A percentile compares a stretch with the other conserved stretches of the same genome.
phyloP scores from a whole-genome alignment of 257 asterid species.

The Phtheirospermum japonicum region DNA sequence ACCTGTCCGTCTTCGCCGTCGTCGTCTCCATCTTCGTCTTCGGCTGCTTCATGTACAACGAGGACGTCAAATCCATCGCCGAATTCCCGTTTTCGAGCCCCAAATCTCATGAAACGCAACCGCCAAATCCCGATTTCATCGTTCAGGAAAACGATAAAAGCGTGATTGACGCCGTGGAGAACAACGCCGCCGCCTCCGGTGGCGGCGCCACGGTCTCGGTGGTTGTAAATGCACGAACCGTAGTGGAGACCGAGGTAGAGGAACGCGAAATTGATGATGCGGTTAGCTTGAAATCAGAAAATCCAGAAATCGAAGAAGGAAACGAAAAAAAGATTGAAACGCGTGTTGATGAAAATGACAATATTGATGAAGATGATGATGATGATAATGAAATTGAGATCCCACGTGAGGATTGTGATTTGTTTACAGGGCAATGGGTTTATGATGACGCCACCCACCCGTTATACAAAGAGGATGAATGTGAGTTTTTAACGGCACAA shows the following conservation, averaged over 20 bases:
- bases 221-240: constrained; percentile 43
- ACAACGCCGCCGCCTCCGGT: not conserved
- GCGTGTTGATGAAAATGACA: constrained; percentile 28
- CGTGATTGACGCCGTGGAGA: not conserved
- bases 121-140: not conserved
- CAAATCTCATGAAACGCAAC: constrained; percentile 28
- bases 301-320: constrained; percentile 21
- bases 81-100: constrained; percentile 61
- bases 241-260: constrained; percentile 44
- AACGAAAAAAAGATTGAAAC: constrained; percentile 30
- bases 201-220: constrained; percentile 29
- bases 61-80: constrained; percentile 61
- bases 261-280: not conserved
- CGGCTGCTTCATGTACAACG: constrained; percentile 72
- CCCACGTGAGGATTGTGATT: constrained; percentile 31
- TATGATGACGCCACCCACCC: constrained; percentile 1
- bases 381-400: constrained; percentile 31
- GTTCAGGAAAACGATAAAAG: not conserved
- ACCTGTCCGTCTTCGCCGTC: constrained; percentile 46
- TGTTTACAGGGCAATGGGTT: constrained; percentile 4
- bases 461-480: not conserved
- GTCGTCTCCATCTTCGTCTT: constrained; percentile 59
- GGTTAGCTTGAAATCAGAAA: constrained; percentile 2
- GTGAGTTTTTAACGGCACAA: not conserved
- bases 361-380: constrained; percentile 29